Conservation (phyloP, 805 yeast genomes). For the Schwanniomyces yamadae region DNA sequence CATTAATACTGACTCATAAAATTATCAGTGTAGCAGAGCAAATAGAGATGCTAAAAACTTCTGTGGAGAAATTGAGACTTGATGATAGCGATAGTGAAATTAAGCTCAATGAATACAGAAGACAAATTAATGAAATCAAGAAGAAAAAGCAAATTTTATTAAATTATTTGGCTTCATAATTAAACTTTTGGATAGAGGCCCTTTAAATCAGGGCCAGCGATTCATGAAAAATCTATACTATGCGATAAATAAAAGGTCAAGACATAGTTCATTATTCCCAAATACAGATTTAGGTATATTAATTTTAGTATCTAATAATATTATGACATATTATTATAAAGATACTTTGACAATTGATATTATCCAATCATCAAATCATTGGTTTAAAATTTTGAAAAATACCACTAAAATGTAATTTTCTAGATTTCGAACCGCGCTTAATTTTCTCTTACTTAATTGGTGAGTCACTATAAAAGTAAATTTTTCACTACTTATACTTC, state of each 20-base stretch:
- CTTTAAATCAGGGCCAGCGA: no score
- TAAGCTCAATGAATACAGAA: not conserved
- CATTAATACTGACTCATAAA: not conserved
- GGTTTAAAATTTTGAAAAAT: no score
- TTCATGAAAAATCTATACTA: no score
- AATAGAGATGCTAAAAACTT: slow-evolving; percentile 1
- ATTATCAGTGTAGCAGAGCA: not conserved
- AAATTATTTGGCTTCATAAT: not conserved
- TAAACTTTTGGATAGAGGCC: no score
- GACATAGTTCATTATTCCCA: no score
- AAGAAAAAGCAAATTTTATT: slow-evolving; percentile 1
- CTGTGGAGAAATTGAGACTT: not conserved
- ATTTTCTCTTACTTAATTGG: slow-evolving; percentile 9
- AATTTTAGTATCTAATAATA: no score
- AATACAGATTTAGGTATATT: no score
- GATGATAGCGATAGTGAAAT: not conserved
- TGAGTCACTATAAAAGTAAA: slow-evolving; percentile 7
- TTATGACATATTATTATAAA: no score
- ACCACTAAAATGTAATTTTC: no score
- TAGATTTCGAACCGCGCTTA: slow-evolving; percentile 17
- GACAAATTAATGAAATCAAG: not conserved
- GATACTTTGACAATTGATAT: no score
- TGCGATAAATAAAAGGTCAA: no score
- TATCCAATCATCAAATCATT: no score
- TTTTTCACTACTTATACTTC: slow-evolving; percentile 7